Base-by-base conservation (phyloP, 2,329 filamentous ascomycete species). In the Acephala macrosclerotiorum region DNA sequence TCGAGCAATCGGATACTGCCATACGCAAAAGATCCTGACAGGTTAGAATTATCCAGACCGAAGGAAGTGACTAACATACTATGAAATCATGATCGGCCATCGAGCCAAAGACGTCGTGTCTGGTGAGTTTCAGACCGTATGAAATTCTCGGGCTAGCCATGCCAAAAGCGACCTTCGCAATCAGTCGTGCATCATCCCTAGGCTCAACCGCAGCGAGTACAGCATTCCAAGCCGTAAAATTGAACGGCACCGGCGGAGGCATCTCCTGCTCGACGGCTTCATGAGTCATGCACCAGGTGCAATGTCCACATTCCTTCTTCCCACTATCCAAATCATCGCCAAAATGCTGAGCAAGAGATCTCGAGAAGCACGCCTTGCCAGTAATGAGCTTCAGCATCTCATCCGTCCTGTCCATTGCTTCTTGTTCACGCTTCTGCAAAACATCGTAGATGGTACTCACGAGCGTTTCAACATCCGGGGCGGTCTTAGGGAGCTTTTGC, bases 161-260 rank as follows among this genome's bases (percentile, higher is more conserved):
- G 0, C 88, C 88, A 72, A 89, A 90, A 0, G 87, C 87, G 3
- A 90, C 77, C 22, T 84, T 80, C 0, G 88, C 85, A 33, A 90
- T 76, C 68, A 88, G 85, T 14, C 87, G 76, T 1, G 87, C 80
- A 72, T 90, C 87, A 56, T 90, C 84, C 1, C 85, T 79, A 0
- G 83, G 80, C 0, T 76, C 70, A 14, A 83, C 82, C 0, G 74
- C 78, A 0, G 74, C 66, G 1, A 89, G 75, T 0, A 89, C 76
- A 1, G 71, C 74, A 7, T 74, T 64, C 56, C 89, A 83, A 0
- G 77, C 77, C 0, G 65, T 65, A 0, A 70, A 63, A 63, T 87
- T 77, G 3, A 85, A 77, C 0, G 72, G 68, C 18, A 79, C 77
- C 0, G 75, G 76, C 9, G 79, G 77, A 33, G 78, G 79, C 0